Evolutionary conservation across 2,329 filamentous ascomycete genomes (phyloP).

Genomic region (Penicillium occitanis): DNA sequence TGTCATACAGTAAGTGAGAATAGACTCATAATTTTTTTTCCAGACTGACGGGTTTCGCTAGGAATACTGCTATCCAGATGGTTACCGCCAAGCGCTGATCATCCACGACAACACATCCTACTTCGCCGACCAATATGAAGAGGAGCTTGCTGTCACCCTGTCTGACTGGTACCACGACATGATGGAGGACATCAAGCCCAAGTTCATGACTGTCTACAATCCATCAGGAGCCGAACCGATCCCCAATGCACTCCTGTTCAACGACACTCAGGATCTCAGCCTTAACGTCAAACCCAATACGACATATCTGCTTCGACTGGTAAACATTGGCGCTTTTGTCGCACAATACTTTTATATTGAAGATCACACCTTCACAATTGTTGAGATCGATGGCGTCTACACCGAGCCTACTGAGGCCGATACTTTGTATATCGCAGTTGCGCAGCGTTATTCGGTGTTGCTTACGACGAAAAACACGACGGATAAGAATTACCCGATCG

Average conservation of each 20-base stretch:
- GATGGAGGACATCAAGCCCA: conserved; percentile 55
- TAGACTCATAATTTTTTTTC: background rate
- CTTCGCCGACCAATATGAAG: conserved; percentile 54
- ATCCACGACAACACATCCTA: conserved; percentile 61
- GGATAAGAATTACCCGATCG: conserved; percentile 64
- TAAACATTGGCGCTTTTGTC: conserved; percentile 72
- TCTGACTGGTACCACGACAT: conserved; percentile 72
- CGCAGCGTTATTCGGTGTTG: conserved; percentile 60
- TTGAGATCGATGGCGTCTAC: conserved; percentile 73
- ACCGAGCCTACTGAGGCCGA: conserved; percentile 60
- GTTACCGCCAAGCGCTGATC: conserved; percentile 65
- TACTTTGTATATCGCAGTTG: conserved; percentile 66
- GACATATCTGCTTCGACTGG: conserved; percentile 71
- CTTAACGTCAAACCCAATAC: conserved; percentile 63
- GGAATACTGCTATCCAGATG: conserved; percentile 62
- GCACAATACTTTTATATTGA: conserved; percentile 52
- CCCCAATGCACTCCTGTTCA: conserved; percentile 64
- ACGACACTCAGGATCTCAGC: conserved; percentile 63
- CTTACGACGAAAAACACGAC: conserved; percentile 64
- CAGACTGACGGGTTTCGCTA: conserved; percentile 44
- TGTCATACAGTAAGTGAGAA: conserved; percentile 48
- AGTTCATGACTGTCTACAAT: conserved; percentile 45
- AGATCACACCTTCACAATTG: conserved; percentile 61
- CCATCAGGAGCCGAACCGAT: conserved; percentile 64
- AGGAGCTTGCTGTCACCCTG: conserved; percentile 66